Base-by-base conservation (phyloP, 208 protist genomes). In the Leishmania lainsoni region DNA sequence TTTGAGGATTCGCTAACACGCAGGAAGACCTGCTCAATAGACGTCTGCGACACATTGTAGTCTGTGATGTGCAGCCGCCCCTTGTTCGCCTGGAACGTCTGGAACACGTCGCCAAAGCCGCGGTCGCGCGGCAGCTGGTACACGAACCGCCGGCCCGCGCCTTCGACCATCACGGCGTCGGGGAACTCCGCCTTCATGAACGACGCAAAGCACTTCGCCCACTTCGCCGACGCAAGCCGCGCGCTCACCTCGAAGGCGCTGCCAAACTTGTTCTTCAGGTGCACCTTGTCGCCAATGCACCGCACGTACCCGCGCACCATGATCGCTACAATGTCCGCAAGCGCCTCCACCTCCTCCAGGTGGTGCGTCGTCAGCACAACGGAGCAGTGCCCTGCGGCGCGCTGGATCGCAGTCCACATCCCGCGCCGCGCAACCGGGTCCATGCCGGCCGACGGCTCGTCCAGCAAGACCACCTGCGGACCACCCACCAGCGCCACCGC, bases 321-420 rank as follows among this genome's bases (percentile, higher is more conserved):
- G 66, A 99, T 97, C 20, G 90, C 92, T 16, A 97, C 83, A 26
- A 83, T 81, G 72, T 88, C 71, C 45, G 91, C 91, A 12, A 99
- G 83, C 5, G 92, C 94, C 83, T 98, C 95, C 80, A 94, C 92
- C 90, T 99, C 97, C 79, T 98, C 96, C 87, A 99, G 86, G 75
- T 98, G 94, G 81, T 99, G 97, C 71, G 97, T 98, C 72, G 97
- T 98, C 75, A 99, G 83, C 83, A 96, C 89, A 9, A 96, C 87
- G 16, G 93, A 90, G 87, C 91, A 94, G 84, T 90, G 65, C 4
- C 45, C 42, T 9, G 92, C 39, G 22, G 91, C 82, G 58, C 63
- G 72, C 80, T 92, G 86, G 63, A 94, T 93, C 65, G 84, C 86
- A 20, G 69, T 88, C 95, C 96, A 98, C 66, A 98, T 52, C 49